Evolutionary conservation across 768 basidiomycete species (phyloP).

Genomic region (Tulasnella sp.): DNA sequence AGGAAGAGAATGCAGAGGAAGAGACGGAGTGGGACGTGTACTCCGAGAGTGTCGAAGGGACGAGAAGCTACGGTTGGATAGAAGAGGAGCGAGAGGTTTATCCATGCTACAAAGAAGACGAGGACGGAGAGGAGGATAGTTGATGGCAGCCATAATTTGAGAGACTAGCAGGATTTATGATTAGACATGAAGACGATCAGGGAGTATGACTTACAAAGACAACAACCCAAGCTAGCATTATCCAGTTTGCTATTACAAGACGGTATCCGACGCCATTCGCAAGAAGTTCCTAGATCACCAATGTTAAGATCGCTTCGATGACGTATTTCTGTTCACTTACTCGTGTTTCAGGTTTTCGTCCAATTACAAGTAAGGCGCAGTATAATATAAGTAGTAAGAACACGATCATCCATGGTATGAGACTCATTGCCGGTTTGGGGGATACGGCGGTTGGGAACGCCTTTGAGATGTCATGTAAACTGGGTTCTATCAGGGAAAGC

Average conservation of each 20-base stretch:
- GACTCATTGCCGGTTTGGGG: slow-evolving; percentile 45
- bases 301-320: neutral
- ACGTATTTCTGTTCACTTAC: slow-evolving; percentile 26
- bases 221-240: slow-evolving; percentile 69
- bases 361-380: slow-evolving; percentile 61
- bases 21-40: slow-evolving; percentile 77
- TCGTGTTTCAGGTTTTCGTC: slow-evolving; percentile 68
- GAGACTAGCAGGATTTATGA: slow-evolving; percentile 32
- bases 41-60: slow-evolving; percentile 66
- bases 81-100: slow-evolving; percentile 61
- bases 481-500: slow-evolving; percentile 6
- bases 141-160: slow-evolving; percentile 62
- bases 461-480: slow-evolving; percentile 37
- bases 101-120: slow-evolving; percentile 57
- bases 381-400: slow-evolving; percentile 67
- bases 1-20: slow-evolving; percentile 52
- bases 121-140: slow-evolving; percentile 63
- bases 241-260: slow-evolving; percentile 65
- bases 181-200: neutral
- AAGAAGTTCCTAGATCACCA: slow-evolving; percentile 38
- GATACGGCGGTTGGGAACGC: slow-evolving; percentile 58
- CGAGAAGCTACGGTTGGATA: slow-evolving; percentile 40
- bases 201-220: slow-evolving; percentile 41
- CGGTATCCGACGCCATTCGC: slow-evolving; percentile 69
- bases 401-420: slow-evolving; percentile 45